Base-by-base conservation (phyloP, 495 filamentous ascomycete species). In the Corynascus novoguineensis region DNA sequence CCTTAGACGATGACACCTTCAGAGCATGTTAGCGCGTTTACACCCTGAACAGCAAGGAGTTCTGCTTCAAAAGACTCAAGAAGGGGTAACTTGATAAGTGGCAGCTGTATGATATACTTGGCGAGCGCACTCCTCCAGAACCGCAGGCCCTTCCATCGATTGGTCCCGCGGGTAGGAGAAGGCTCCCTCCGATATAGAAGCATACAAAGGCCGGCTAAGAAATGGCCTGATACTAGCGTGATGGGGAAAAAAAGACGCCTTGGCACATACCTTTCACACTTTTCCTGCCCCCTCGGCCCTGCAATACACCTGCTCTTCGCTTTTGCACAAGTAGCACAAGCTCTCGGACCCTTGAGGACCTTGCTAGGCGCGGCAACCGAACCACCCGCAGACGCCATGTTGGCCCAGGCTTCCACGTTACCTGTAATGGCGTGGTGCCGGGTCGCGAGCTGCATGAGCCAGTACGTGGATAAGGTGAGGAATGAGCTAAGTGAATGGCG, bases 1-100 rank as follows among this genome's bases (percentile, higher is more conserved):
- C 48, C 53, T 46, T 4, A 71, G 61, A 0, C 68, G 62, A 22
- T 69, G 54, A 40, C 68, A 71, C 40, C 68, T 71, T 50, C 6
- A 5, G 24, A 22, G 7, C 14, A 11, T 1, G 49, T 51, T 28
- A 51, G 49, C 47, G 31, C 28, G 24, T n/a, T 1, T 35, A 14
- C 7, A 2, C 34, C 32, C 25, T 14, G 8, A 21, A 22, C 17
- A 22, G 46, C 3, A 7, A 3, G 40, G 5, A 9, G 19, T 9
- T 24, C 19, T 1, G 40, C 1, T 17, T n/a, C 4, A 32, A 32
- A 9, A 15, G 10, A 15, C 17, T 19, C 17, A 15, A 22, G 1
- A 37, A 14, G 32, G 11, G 21, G 48, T 32, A 31, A 25, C 31
- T 31, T 4, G 46, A 17, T 28, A 19, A 11, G 11, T 28, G 8